Percentiles rank a stretch among this genome's conserved stretches.
phyloP scores from a whole-genome alignment of 805 yeast genomes.

The Clavispora phyllophila region DNA sequence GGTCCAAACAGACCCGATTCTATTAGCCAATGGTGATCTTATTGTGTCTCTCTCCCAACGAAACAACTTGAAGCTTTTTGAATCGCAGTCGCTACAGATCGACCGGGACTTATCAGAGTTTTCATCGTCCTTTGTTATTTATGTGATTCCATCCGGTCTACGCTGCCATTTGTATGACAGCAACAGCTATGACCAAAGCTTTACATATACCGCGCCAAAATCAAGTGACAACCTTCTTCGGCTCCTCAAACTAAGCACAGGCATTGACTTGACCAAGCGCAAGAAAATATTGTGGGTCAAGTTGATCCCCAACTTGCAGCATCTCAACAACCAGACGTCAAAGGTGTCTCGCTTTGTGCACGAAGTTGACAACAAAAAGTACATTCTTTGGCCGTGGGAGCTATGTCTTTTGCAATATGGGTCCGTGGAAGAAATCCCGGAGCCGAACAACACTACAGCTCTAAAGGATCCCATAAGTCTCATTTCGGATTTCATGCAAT shows the following conservation, averaged over 20 bases:
- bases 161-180: conserved; percentile 38
- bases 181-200: conserved; percentile 17
- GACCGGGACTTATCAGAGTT: conserved; percentile 9
- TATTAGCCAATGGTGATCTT: conserved; percentile 36
- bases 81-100: conserved; percentile 17
- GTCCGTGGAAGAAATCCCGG: conserved; percentile 5
- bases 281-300: conserved; percentile 53
- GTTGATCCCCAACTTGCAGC: conserved; percentile 62
- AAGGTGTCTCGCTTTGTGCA: conserved; percentile 53
- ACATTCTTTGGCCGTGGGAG: conserved; percentile 68
- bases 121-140: conserved; percentile 29
- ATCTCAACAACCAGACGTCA: conserved; percentile 65
- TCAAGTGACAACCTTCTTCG: conserved; percentile 24
- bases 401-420: conserved; percentile 58
- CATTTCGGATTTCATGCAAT: conserved; percentile 27
- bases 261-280: conserved; percentile 19
- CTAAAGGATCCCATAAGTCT: conserved; percentile 26
- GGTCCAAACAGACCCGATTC: conserved; percentile 33
- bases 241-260: conserved; percentile 30
- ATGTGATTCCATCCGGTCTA: conserved; percentile 38
- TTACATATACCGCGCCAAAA: conserved; percentile 22
- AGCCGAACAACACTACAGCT: background rate
- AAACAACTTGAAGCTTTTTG: conserved; percentile 21
- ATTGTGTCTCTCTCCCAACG: conserved; percentile 26
- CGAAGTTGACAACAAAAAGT: conserved; percentile 48